Evolutionary conservation across 768 basidiomycete genomes (phyloP).

Genomic region (Tephrocybe rancida): DNA sequence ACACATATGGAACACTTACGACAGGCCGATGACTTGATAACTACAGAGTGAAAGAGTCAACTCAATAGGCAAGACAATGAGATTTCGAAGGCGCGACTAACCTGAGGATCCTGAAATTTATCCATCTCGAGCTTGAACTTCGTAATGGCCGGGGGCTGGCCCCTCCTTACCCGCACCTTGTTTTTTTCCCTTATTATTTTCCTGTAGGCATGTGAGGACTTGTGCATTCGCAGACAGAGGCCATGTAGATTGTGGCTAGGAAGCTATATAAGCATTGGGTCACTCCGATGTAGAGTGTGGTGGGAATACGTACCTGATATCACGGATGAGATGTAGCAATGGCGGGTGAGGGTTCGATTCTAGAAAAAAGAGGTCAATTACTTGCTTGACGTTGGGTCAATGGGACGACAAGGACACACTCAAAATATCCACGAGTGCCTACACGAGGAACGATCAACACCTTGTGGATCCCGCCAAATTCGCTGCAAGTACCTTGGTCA

Average conservation of each 20-base stretch:
- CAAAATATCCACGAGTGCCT: slow-evolving; percentile 24
- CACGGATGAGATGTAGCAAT: slow-evolving; percentile 27
- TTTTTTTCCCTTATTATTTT: slow-evolving; percentile 21
- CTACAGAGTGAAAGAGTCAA: slow-evolving; percentile 2
- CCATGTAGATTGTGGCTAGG: slow-evolving; percentile 33
- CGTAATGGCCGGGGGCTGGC: slow-evolving; percentile 10
- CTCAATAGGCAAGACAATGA: too few relatives aligned
- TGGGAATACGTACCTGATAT: slow-evolving; percentile 26
- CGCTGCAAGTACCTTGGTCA: slow-evolving; percentile 33
- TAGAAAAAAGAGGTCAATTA: slow-evolving; percentile 10
- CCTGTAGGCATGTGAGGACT: slow-evolving; percentile 25
- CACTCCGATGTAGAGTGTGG: not conserved
- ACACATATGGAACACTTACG: slow-evolving; percentile 11
- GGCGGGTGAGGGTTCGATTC: slow-evolving; percentile 31
- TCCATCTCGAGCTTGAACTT: slow-evolving; percentile 27
- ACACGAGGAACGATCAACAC: not conserved
- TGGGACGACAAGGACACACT: not conserved
- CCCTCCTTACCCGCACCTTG: slow-evolving; percentile 15
- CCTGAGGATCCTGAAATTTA: slow-evolving; percentile 42
- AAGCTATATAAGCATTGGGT: not conserved
- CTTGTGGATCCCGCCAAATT: not conserved
- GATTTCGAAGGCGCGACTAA: too few relatives aligned
- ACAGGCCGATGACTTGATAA: slow-evolving; percentile 19
- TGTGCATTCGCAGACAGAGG: slow-evolving; percentile 30
- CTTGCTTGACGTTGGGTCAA: too few relatives aligned